phyloP scores from a whole-genome alignment of 441 rosid species.

The Isatis lusitanica region DNA sequence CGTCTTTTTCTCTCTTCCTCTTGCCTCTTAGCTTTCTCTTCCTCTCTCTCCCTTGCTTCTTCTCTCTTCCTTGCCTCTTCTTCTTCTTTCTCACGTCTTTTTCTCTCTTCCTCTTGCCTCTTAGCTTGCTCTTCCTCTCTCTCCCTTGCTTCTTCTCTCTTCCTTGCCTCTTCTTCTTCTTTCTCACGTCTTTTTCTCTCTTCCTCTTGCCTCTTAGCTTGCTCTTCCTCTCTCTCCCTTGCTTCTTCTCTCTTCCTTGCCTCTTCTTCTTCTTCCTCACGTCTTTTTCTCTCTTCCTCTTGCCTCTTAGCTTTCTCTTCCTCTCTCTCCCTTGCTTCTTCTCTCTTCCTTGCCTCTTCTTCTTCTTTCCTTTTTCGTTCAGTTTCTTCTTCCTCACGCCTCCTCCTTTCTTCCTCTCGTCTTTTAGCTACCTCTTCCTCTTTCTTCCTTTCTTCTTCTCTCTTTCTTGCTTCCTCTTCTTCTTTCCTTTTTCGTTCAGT shows the following conservation, averaged over 20 bases:
- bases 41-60: background rate
- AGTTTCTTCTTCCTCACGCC: constrained; percentile 11
- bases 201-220: constrained; percentile 3
- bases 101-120: background rate
- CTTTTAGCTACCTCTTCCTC: background rate
- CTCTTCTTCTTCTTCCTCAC: constrained; percentile 1
- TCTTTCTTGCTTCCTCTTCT: constrained; percentile 5
- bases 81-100: background rate
- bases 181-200: constrained; percentile 7
- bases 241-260: constrained; percentile 14
- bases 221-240: background rate
- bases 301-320: background rate
- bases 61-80: background rate
- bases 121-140: background rate
- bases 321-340: background rate
- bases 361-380: background rate
- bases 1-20: background rate
- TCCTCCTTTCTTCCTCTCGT: background rate
- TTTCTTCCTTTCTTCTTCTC: constrained; percentile 8
- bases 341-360: background rate
- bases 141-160: constrained; percentile 8
- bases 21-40: background rate
- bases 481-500: background rate
- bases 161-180: background rate
- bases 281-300: background rate